phyloP scores from a whole-genome alignment of 192 early-diverging fungal species.

The Entrophospora sp. region DNA sequence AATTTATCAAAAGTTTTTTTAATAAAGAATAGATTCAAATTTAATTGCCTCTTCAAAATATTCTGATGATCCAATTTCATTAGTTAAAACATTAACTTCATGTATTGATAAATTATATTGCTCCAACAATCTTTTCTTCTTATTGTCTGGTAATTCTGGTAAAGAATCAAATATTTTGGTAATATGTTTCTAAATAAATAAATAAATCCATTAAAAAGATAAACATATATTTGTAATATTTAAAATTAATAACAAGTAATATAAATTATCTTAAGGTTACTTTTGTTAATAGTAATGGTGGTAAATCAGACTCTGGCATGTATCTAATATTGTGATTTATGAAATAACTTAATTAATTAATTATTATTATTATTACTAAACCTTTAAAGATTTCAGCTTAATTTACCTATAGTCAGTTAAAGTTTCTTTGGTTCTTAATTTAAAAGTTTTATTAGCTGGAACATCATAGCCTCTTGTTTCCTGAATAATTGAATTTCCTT shows the following conservation, averaged over 20 bases:
- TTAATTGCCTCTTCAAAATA: conserved; percentile 60
- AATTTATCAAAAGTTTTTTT: conserved; percentile 5
- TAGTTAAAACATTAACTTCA: conserved; percentile 56
- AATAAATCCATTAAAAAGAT: not conserved
- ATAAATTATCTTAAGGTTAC: not conserved
- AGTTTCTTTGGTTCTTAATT: conserved; percentile 68
- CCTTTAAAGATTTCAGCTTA: not conserved
- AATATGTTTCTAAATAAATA: conserved; percentile 35
- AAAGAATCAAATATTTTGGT: conserved; percentile 32
- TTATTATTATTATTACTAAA: conserved; percentile 16
- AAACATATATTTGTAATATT: no score
- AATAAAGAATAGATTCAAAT: conserved; percentile 11
- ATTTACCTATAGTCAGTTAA: conserved; percentile 65
- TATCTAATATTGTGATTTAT: no score
- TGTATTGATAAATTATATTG: conserved; percentile 51
- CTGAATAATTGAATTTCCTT: conserved; percentile 42
- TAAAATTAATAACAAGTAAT: no score
- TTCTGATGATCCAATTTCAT: conserved; percentile 58
- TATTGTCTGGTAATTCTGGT: conserved; percentile 68
- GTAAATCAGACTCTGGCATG: conserved; percentile 76
- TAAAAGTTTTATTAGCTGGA: conserved; percentile 48
- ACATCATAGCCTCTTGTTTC: conserved; percentile 81
- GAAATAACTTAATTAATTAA: conserved; percentile 2
- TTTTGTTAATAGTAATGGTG: conserved; percentile 36
- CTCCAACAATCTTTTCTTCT: conserved; percentile 41